Base-by-base conservation (phyloP, 1,284 basidiomycete species). In the Inonotus hispidus region DNA sequence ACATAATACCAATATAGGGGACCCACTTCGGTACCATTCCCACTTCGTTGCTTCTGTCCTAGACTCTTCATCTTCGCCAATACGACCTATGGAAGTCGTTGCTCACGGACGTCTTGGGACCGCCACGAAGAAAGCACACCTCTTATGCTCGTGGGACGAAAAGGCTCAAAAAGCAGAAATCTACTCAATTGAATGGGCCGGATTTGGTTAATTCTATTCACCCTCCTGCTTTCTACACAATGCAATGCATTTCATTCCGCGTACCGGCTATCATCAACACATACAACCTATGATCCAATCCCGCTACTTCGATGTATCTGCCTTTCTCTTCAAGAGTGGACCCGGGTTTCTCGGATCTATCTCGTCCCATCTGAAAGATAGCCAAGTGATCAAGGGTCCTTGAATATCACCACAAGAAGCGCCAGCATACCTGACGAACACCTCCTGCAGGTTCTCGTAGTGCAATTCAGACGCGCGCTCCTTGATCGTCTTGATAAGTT, bases 21-120 rank as follows among this genome's bases (percentile, higher is more conserved):
- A 99, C 71, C 95, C 95, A 3, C 75, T 99, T 35, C 82, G 97
- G 16, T 99, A 97, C 72, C 97, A 99, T 69, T 96, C 95, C 1
- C 97, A 99, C 73, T 99, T 98, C 70, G 90, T 91, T 11, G 90
- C 90, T 8, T 87, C 91, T 14, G 90, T 96, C 5, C 74, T 93
- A 25, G 81, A 88, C 32, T 84, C 87, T 0, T 32, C 32, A 16
- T 82, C 84, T 1, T 71, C 77, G 10, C 69, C 79, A 0, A 77
- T 98, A 58, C 79, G 81, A 43, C 94, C 95, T 1, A 90, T 95
- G 82, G 93, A 97, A 70, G 82, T 99, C 46, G 90, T 99, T 19
- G 95, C 96, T 0, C 95, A 94, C 71, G 97, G 97, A 3, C 82
- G 97, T 35, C 75, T 99, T 45, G 97, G 96, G 0, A 99, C 97